These are phyloP conservation scores for Bromus sterilis DNA, from an alignment of 176 grass and related monocot species.

Conservation along the genomic window DNA sequence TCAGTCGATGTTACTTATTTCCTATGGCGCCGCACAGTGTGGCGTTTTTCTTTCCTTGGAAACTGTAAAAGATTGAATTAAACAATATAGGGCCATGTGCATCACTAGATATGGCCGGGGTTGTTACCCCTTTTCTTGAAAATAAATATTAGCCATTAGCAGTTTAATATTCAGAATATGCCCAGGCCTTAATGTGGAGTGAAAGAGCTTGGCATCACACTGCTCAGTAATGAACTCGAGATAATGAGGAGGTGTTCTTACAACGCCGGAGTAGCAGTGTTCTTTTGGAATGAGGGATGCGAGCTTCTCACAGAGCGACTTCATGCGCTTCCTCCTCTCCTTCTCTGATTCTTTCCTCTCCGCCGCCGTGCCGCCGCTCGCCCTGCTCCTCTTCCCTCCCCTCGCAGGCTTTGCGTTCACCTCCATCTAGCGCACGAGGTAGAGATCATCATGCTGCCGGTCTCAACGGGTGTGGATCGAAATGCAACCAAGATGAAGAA, in stretches of 20 bases:
- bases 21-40: no score
- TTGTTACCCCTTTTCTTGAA: background rate
- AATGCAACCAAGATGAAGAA: background rate
- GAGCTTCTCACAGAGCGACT: slow-evolving; percentile 50
- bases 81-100: background rate
- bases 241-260: background rate
- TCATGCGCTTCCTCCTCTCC: slow-evolving; percentile 65
- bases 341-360: slow-evolving; percentile 69
- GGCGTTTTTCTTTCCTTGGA: background rate
- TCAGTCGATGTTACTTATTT: background rate
- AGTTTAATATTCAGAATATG: background rate
- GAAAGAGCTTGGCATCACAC: background rate
- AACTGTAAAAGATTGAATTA: background rate
- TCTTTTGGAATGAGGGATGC: slow-evolving; percentile 55
- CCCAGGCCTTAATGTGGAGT: no score
- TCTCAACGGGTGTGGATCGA: background rate
- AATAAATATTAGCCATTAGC: background rate
- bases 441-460: background rate
- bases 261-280: slow-evolving; percentile 10
- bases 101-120: no score
- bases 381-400: background rate
- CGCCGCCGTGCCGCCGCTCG: background rate
- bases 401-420: background rate
- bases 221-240: no score
- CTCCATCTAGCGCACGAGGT: background rate